Percentiles rank a stretch among this genome's conserved stretches.
Conservation (phyloP, 257 asterid genomes). For the Haberlea rhodopensis region DNA sequence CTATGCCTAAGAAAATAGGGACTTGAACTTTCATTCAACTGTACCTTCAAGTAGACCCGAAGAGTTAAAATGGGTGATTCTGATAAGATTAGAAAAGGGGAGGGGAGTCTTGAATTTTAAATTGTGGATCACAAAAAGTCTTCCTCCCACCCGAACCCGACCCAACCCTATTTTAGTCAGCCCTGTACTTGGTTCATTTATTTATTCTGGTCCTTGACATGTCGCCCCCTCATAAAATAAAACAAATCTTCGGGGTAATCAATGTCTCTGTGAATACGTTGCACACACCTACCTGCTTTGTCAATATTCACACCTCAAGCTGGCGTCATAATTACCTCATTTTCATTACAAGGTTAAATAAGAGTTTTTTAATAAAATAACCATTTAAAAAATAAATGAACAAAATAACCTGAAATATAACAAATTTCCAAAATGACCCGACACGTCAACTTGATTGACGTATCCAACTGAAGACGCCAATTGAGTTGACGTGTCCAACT, state of each 20-base stretch:
- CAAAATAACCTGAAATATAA: no score
- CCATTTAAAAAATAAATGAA: no score
- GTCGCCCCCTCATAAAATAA: neutral
- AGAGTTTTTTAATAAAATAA: no score
- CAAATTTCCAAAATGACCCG: no score
- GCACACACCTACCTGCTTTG: constrained; percentile 35
- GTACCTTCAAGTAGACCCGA: neutral
- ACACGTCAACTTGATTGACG: no score
- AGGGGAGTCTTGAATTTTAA: neutral
- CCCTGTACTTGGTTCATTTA: neutral
- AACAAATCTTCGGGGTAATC: neutral
- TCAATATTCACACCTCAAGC: constrained; percentile 41
- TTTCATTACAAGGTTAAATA: neutral
- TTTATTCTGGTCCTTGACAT: neutral
- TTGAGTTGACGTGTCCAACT: no score
- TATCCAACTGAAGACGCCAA: no score
- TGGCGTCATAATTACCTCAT: constrained; percentile 34
- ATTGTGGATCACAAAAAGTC: neutral
- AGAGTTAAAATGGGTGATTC: neutral
- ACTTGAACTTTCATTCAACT: neutral
- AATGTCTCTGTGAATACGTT: constrained; percentile 15
- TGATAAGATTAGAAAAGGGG: neutral
- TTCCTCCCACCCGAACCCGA: neutral
- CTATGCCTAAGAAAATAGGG: no score
- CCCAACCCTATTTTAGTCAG: neutral